Base-by-base conservation (phyloP, 164 flowering plant genomes). In the Kingdonia uniflora region DNA sequence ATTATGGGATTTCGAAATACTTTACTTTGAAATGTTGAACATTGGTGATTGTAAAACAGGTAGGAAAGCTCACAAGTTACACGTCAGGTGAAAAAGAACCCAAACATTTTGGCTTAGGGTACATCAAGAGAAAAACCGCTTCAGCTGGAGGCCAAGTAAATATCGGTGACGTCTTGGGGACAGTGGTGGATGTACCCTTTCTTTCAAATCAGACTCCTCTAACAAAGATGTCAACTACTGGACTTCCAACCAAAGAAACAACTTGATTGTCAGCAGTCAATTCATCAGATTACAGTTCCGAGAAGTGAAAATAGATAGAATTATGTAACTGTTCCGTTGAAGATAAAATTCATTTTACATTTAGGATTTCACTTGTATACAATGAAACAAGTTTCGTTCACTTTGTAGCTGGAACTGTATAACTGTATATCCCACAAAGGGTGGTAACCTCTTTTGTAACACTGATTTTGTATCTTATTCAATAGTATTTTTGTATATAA, bases 51-150 rank as follows among this genome's bases (percentile, higher is more conserved):
- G 42, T 55, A 43, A 35, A 65, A 45, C 73, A 82, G 97, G 87
- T 79, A 19, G 97, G 97, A 20, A 74, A 76, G 64, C 69, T 89
- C 50, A 89, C 97, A 47, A 89, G 95, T 68, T 84, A 62, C 59
- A 65, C 81, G 43, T 33, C 55, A 15, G 87, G 87, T 58, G 79
- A 71, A 65, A 69, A 54, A 29, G 74, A 66, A 49, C 43, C 65
- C 1, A 70, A 68, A 38, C 76, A 84, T 59, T 66, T 81, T 68
- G 97, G 95, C 29, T 66, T 88, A 22, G 89, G 97, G 38, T 88
- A 88, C 66, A 71, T 88, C 58, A 83, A 78, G 73, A 77, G 61
- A 57, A 53, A 67, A 69, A 76, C 71, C 19, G 81, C 80, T 60
- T 74, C 78, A 24, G 64, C 50, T 8, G 91, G 97, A 19, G 73